These are phyloP conservation scores for Penicillium janthinellum DNA, from an alignment of 2,329 filamentous ascomycete species.

Conservation along the genomic window DNA sequence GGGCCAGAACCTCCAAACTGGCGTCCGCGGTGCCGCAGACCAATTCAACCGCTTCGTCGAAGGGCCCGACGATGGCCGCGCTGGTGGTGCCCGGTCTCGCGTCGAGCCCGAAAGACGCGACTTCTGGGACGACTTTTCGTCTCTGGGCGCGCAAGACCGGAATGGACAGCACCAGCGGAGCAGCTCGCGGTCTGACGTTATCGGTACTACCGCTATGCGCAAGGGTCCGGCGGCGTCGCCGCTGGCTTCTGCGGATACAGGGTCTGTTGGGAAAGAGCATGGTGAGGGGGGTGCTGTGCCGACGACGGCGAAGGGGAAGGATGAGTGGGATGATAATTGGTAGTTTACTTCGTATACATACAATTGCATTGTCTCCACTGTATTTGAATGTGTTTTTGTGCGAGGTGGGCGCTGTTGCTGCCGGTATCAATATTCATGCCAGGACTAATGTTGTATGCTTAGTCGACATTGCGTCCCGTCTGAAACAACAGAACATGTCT, in stretches of 20 bases:
- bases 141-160: slow-evolving; percentile 51
- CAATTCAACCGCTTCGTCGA: slow-evolving; percentile 87
- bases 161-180: slow-evolving; percentile 28
- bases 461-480: not conserved
- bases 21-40: slow-evolving; percentile 74
- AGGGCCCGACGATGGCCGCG: slow-evolving; percentile 53
- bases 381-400: not conserved
- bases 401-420: not conserved
- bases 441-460: not conserved
- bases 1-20: slow-evolving; percentile 64
- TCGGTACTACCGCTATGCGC: slow-evolving; percentile 68
- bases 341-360: slow-evolving; percentile 25
- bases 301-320: slow-evolving; percentile 49
- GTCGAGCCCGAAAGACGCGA: slow-evolving; percentile 70
- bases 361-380: slow-evolving; percentile 2
- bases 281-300: slow-evolving; percentile 24
- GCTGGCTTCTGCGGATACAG: slow-evolving; percentile 23
- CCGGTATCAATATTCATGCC: slow-evolving; percentile 7
- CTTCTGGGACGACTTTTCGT: slow-evolving; percentile 92
- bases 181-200: slow-evolving; percentile 50
- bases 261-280: slow-evolving; percentile 20
- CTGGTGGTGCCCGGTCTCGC: slow-evolving; percentile 46
- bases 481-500: too few species aligned
- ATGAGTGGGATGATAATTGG: slow-evolving; percentile 61
- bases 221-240: slow-evolving; percentile 38